phyloP scores from a whole-genome alignment of 2,329 filamentous ascomycete genomes.

The Ceratocystis huliohia region DNA sequence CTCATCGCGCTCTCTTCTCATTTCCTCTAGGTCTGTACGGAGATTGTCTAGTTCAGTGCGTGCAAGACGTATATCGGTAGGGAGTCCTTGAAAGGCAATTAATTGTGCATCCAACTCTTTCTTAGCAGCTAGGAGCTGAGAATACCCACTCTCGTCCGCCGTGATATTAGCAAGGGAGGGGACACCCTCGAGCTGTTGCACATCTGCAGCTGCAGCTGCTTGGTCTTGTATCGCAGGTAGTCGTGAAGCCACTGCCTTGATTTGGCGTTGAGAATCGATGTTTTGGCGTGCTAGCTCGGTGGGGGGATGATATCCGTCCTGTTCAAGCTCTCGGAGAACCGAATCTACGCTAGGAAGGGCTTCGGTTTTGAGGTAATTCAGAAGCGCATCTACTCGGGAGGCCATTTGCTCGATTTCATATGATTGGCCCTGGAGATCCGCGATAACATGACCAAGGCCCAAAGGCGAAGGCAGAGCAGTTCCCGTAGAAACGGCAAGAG shows the following conservation, averaged over 20 bases:
- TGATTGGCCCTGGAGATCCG: conserved; percentile 43
- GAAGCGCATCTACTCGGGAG: conserved; percentile 43
- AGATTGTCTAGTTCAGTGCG: conserved; percentile 56
- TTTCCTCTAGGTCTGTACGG: conserved; percentile 47
- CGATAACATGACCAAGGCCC: conserved; percentile 39
- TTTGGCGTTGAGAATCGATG: conserved; percentile 57
- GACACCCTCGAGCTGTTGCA: neutral
- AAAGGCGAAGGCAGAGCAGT: conserved; percentile 37
- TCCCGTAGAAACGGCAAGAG: conserved; percentile 38
- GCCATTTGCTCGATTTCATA: conserved; percentile 44
- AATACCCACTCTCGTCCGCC: conserved; percentile 12
- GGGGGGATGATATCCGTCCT: conserved; percentile 39
- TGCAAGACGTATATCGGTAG: conserved; percentile 56
- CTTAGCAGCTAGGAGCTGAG: conserved; percentile 44
- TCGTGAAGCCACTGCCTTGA: conserved; percentile 53
- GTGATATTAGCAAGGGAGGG: conserved; percentile 13
- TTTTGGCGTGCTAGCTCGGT: conserved; percentile 54
- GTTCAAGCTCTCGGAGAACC: conserved; percentile 34
- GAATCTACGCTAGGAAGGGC: conserved; percentile 29
- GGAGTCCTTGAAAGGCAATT: conserved; percentile 55
- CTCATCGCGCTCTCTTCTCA: conserved; percentile 53
- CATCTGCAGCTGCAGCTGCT: conserved; percentile 2
- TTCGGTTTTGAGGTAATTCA: conserved; percentile 42
- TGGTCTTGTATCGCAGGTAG: conserved; percentile 47
- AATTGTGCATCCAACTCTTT: conserved; percentile 50